Evolutionary conservation across 495 filamentous ascomycete species (phyloP).

Genomic region (Podospora pseudopauciseta): DNA sequence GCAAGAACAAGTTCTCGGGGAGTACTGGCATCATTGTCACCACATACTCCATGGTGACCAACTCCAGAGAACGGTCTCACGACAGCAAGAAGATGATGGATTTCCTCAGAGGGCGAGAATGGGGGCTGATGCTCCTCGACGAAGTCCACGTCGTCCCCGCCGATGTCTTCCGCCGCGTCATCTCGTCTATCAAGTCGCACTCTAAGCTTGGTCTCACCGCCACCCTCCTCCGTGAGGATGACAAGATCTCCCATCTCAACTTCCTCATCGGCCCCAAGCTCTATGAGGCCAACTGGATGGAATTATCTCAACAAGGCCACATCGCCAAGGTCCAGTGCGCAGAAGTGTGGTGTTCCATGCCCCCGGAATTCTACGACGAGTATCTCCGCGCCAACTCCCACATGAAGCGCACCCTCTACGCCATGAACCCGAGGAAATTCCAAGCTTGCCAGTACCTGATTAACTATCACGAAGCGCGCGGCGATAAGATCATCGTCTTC

Average conservation of each 20-base stretch:
- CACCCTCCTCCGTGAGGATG: conserved; percentile 90
- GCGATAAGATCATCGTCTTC: conserved; percentile 99
- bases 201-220: conserved; percentile 96
- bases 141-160: conserved; percentile 98
- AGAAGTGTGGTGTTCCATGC: conserved; percentile 99
- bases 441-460: conserved; percentile 96
- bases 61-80: conserved; percentile 78
- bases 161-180: conserved; percentile 90
- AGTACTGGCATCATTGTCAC: conserved; percentile 95
- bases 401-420: conserved; percentile 72
- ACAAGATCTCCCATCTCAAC: conserved; percentile 96
- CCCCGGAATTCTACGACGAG: conserved; percentile 93
- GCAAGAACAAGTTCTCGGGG: conserved; percentile 83
- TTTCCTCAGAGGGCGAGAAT: conserved; percentile 85
- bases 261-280: conserved; percentile 97
- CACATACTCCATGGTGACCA: conserved; percentile 97
- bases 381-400: conserved; percentile 60
- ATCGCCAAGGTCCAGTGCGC: conserved; percentile 98
- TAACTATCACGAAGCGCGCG: conserved; percentile 91
- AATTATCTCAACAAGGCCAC: conserved; percentile 92
- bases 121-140: conserved; percentile 96
- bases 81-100: conserved; percentile 98
- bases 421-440: conserved; percentile 97
- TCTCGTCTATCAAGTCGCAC: conserved; percentile 85
- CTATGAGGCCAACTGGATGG: conserved; percentile 99